Evolutionary conservation across 306 rosid species (phyloP).

Genomic region (apple (Malus domestica)): DNA sequence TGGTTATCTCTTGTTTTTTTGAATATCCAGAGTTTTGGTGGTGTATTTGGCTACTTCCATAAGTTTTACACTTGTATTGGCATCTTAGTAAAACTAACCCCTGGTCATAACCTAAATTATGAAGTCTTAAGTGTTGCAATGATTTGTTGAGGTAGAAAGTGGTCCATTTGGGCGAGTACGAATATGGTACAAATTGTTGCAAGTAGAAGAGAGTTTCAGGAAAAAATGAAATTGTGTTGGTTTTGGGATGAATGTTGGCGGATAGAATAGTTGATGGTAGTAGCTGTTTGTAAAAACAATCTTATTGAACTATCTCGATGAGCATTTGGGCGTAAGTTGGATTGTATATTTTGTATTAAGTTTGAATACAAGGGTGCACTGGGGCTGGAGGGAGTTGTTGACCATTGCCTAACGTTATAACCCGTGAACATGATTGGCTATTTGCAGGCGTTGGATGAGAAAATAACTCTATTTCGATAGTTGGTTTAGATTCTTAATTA

Average conservation of each 20-base stretch:
- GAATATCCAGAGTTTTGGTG: not conserved
- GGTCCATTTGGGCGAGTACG: not conserved
- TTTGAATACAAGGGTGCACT: not conserved
- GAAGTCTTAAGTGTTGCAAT: not conserved
- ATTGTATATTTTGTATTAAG: not conserved
- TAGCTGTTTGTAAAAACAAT: not conserved
- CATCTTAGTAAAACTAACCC: not conserved
- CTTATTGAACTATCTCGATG: not conserved
- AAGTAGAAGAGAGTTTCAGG: not conserved
- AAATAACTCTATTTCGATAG: not conserved
- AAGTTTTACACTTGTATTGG: not conserved
- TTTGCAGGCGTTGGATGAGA: not conserved
- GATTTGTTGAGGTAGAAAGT: not conserved
- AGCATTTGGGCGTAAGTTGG: not conserved
- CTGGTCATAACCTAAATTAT: not conserved
- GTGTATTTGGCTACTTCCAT: not conserved
- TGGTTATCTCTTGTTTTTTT: conserved; percentile 14
- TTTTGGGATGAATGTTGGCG: not conserved
- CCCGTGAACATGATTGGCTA: not conserved
- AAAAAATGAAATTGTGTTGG: not conserved
- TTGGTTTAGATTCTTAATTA: not conserved
- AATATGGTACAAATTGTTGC: not conserved
- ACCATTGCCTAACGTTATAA: not conserved
- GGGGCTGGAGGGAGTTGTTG: not conserved
- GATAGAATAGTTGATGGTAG: not conserved